Evolutionary conservation across 2,329 filamentous ascomycete genomes (phyloP).

Genomic region (Colletotrichum lentis): DNA sequence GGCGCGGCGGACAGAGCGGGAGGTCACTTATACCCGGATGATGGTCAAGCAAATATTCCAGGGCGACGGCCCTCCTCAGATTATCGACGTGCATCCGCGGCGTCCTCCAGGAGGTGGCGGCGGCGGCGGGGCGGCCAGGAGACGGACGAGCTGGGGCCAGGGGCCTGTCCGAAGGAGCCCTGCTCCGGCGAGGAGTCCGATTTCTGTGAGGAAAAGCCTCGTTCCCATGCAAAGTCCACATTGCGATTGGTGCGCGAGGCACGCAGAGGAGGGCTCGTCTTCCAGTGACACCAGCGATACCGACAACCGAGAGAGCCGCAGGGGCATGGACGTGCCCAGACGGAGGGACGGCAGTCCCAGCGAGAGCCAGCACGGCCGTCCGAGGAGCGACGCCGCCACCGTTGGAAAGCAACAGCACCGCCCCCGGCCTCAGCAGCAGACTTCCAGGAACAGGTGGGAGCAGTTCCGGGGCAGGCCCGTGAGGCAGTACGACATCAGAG

Average conservation of each 20-base stretch:
- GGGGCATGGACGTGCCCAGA: not conserved
- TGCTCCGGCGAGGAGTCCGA: not conserved
- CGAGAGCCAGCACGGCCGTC: not conserved
- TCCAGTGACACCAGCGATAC: slow-evolving; percentile 2
- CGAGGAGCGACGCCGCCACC: slow-evolving; percentile 22
- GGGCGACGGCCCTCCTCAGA: not conserved
- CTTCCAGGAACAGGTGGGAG: slow-evolving; percentile 23
- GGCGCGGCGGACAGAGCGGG: slow-evolving; percentile 33
- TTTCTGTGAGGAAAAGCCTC: not conserved
- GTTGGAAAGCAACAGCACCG: slow-evolving; percentile 10
- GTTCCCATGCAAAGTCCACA: not conserved
- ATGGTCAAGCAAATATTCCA: slow-evolving; percentile 31
- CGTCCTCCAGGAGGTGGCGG: slow-evolving; percentile 18
- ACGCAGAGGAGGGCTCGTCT: not conserved
- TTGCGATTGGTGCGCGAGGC: not conserved
- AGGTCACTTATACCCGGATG: slow-evolving; percentile 31
- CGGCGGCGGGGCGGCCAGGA: slow-evolving; percentile 18
- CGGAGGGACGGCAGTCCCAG: not conserved
- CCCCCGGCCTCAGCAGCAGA: not conserved
- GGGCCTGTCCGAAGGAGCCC: slow-evolving; percentile 9
- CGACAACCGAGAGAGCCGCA: not conserved
- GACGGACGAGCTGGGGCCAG: slow-evolving; percentile 6
- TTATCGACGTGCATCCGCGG: not conserved
- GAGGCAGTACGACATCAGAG: slow-evolving; percentile 20
- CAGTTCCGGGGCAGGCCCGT: not conserved